Evolutionary conservation across 2,329 filamentous ascomycete species (phyloP).

Genomic region (Beauveria caledonica): DNA sequence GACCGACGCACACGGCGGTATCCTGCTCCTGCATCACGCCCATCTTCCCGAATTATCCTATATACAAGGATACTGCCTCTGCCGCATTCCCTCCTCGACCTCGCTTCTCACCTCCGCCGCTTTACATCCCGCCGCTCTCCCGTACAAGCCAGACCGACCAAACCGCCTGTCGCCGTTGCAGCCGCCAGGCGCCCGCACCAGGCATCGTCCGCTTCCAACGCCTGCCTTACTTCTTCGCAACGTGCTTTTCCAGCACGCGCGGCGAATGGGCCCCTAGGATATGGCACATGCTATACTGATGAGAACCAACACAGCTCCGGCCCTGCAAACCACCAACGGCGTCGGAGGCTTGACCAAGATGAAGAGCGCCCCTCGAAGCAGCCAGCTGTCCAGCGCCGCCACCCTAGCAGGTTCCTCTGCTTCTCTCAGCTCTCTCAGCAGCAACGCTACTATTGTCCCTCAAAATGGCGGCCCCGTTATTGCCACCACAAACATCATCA

Average conservation of each 20-base stretch:
- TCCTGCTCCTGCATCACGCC: not conserved
- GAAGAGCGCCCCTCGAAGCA: constrained; percentile 47
- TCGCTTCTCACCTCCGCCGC: not conserved
- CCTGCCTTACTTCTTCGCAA: constrained; percentile 4
- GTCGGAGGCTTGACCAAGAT: constrained; percentile 40
- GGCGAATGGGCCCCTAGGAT: constrained; percentile 36
- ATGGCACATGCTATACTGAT: constrained; percentile 54
- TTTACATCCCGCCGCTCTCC: not conserved
- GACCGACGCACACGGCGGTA: constrained; percentile 2
- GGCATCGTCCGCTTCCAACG: not conserved
- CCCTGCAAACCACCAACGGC: constrained; percentile 42
- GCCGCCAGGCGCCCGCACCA: not conserved
- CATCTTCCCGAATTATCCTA: not conserved
- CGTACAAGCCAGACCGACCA: not conserved
- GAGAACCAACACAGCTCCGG: constrained; percentile 50
- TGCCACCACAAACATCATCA: constrained; percentile 90
- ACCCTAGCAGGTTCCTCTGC: constrained; percentile 44
- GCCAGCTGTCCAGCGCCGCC: constrained; percentile 56
- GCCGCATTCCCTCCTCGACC: not conserved
- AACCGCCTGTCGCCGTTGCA: not conserved
- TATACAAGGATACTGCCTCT: not conserved
- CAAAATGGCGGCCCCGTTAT: constrained; percentile 55
- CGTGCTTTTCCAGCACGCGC: constrained; percentile 2
- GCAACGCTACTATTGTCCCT: constrained; percentile 32
- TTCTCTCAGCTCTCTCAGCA: constrained; percentile 42